phyloP scores from a whole-genome alignment of 1,284 basidiomycete genomes.

The Rhodotorula sp. region DNA sequence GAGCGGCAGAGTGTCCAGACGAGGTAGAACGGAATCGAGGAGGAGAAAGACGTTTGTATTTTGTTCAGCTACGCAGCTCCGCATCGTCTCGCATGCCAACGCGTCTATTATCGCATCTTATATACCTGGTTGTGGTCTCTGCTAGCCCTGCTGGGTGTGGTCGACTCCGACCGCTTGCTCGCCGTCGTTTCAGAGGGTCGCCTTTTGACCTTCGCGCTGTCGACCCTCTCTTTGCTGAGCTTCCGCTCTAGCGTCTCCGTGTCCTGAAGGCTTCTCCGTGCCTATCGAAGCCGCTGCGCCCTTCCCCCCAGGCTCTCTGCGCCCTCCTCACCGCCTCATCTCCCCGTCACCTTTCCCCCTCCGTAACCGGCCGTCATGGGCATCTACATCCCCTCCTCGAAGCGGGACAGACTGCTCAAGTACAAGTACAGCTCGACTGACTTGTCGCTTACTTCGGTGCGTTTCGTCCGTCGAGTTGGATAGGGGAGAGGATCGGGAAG shows the following conservation, averaged over 20 bases:
- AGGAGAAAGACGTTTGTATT: no score
- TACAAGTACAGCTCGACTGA: conserved; percentile 61
- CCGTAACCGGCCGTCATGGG: conserved; percentile 23
- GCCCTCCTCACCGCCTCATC: not conserved
- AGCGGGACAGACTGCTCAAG: conserved; percentile 54
- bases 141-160: no score
- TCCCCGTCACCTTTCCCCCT: not conserved
- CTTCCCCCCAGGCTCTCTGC: not conserved
- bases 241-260: no score
- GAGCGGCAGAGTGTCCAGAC: no score
- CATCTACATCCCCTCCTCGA: conserved; percentile 50
- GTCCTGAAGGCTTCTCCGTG: no score
- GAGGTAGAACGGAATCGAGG: not conserved
- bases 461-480: not conserved
- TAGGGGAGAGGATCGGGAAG: not conserved
- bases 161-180: no score
- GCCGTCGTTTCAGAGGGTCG: no score
- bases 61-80: not conserved
- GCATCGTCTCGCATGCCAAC: not conserved
- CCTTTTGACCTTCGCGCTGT: not conserved
- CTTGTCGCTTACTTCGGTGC: conserved; percentile 51
- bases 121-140: not conserved
- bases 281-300: no score
- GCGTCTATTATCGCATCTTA: not conserved
- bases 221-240: no score